phyloP scores from a whole-genome alignment of 2,329 filamentous ascomycete genomes.

The Colletotrichum musicola region DNA sequence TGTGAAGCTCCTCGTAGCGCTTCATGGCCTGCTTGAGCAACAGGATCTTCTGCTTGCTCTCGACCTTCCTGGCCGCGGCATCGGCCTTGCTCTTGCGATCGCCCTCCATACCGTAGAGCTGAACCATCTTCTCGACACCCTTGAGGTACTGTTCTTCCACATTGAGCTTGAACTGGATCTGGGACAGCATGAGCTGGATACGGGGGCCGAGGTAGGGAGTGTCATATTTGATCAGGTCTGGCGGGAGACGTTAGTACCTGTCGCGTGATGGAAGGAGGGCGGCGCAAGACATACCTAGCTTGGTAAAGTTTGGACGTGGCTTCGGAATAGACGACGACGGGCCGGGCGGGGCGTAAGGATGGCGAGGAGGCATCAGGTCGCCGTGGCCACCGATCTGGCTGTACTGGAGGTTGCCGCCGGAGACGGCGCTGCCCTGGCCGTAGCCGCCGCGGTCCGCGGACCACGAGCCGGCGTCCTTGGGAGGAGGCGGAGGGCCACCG shows the following conservation, averaged over 20 bases:
- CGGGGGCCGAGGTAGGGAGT: constrained; percentile 94
- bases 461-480: constrained; percentile 72
- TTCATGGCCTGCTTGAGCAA: constrained; percentile 95
- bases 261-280: background rate
- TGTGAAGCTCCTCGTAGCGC: constrained; percentile 96
- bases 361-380: constrained; percentile 83
- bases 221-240: constrained; percentile 98
- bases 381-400: constrained; percentile 73
- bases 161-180: constrained; percentile 98
- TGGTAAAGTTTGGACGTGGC: constrained; percentile 90
- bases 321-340: constrained; percentile 78
- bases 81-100: constrained; percentile 96
- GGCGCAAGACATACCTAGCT: constrained; percentile 77
- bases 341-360: constrained; percentile 81
- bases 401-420: constrained; percentile 71
- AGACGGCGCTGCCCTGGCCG: constrained; percentile 65
- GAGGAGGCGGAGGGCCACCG: constrained; percentile 74
- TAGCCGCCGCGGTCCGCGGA: constrained; percentile 40
- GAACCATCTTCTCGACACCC: constrained; percentile 99
- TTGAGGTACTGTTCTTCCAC: constrained; percentile 99
- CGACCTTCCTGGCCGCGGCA: constrained; percentile 87
- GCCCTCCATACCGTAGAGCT: constrained; percentile 96
- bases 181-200: constrained; percentile 98
- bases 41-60: constrained; percentile 98
- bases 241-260: constrained; percentile 27